Percentiles rank a stretch among this genome's conserved stretches.
Conservation (phyloP, 768 basidiomycete species). For the Trametopsis cervina region DNA sequence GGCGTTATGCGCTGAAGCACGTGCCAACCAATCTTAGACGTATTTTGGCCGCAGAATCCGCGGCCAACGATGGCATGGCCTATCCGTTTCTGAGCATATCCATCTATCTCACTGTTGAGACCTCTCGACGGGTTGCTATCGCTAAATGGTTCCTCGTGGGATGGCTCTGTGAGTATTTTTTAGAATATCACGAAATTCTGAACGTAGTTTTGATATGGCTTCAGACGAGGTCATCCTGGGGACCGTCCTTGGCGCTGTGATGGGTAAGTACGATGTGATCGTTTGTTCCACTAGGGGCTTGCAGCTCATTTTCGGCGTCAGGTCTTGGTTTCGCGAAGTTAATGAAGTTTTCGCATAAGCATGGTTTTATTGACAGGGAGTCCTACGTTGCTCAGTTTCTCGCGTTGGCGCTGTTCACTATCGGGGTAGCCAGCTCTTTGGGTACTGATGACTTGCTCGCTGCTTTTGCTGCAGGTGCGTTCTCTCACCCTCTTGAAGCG, state of each 20-base stretch:
- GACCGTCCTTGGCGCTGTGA: conserved; percentile 54
- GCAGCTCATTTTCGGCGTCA: conserved; percentile 14
- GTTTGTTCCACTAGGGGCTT: no score
- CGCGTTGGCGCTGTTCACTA: conserved; percentile 63
- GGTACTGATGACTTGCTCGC: conserved; percentile 88
- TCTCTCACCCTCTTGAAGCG: background rate
- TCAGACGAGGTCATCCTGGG: conserved; percentile 81
- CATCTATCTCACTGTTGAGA: conserved; percentile 76
- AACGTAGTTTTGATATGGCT: background rate
- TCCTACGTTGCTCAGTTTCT: conserved; percentile 85
- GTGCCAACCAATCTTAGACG: conserved; percentile 73
- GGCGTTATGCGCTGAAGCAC: conserved; percentile 60
- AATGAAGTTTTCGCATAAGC: conserved; percentile 62
- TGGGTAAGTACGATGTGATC: conserved; percentile 24
- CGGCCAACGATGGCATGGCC: conserved; percentile 92
- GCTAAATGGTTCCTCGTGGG: conserved; percentile 84
- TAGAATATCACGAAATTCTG: conserved; percentile 2
- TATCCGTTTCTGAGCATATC: conserved; percentile 88
- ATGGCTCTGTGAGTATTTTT: conserved; percentile 56
- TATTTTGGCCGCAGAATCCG: conserved; percentile 83
- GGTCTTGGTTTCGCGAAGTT: conserved; percentile 65
- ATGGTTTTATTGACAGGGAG: conserved; percentile 68
- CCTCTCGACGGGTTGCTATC: conserved; percentile 53
- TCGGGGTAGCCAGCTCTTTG: conserved; percentile 72
- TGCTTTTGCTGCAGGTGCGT: conserved; percentile 72